Evolutionary conservation across 352 stramenopile species (phyloP), one percentile per base, ranked within the genome.

Genomic region (Globisporangium apiculatum): DNA sequence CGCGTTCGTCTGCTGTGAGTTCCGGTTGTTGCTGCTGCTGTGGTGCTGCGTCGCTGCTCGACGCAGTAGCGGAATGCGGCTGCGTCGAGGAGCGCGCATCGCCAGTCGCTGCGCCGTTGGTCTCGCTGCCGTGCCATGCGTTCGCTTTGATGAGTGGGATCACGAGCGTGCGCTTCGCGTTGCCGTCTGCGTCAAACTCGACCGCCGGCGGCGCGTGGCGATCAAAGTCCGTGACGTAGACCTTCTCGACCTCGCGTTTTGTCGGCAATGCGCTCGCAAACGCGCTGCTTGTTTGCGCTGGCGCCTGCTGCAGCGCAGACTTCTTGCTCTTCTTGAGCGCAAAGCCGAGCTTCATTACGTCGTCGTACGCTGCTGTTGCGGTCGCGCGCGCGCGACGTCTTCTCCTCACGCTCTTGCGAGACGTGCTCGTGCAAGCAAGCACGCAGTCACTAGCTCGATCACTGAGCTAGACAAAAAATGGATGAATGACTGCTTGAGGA

Each of bases 151-250:
- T 68, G 56, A 90, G 62, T 15, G 80, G 79, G 63, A 93, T 93
- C 38, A 93, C 76, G 24, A 93, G 62, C 57, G 75, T 62, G 40
- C 57, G 49, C 49, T 66, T 66, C 54, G 64, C 55, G 37, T 65
- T 56, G 12, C 48, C 55, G n/a, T 56, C 40, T 15, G 57, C 67
- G 40, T 74, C 67, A 24, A 65, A 65, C 8, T 61, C 56, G n/a
- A 74, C 63, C 36, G 60, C 38, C 37, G 57, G 48, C 7, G 72
- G 72, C 41, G 70, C 67, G 48, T 58, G 63, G 3, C 79, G 70
- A 48, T 88, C 75, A 40, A 91, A 93, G 53, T 83, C 76, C 41
- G 80, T 87, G n/a, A 93, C 79, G 59, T 83, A 89, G 15, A 89
- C 71, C 51, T 86, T 84, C 60, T 76, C 69, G 9, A 62, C 51